Evolutionary conservation across 2,329 filamentous ascomycete genomes (phyloP).

Genomic region (Botryosphaeria dothidea): DNA sequence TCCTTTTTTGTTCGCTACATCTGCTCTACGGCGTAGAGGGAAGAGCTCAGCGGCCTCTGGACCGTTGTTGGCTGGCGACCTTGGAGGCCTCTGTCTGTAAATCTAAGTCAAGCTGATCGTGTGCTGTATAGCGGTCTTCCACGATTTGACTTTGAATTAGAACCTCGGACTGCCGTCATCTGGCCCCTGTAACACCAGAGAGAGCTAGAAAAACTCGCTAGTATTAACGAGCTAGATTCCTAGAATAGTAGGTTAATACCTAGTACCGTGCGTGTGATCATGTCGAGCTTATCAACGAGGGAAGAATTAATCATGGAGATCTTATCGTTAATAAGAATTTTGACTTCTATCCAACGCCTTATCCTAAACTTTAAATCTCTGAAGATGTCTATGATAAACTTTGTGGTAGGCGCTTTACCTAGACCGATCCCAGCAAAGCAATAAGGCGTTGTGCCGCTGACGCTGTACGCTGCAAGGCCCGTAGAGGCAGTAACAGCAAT

Average conservation of each 20-base stretch:
- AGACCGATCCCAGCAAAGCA: conserved; percentile 50
- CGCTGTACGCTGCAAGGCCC: conserved; percentile 58
- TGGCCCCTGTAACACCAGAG: conserved; percentile 45
- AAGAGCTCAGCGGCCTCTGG: too few relatives aligned
- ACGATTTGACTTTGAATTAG: conserved; percentile 53
- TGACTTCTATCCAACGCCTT: conserved; percentile 24
- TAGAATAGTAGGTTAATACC: conserved; percentile 34
- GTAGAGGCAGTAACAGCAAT: conserved; percentile 58
- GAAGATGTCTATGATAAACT: conserved; percentile 2
- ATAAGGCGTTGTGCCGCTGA: conserved; percentile 59
- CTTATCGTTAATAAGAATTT: conserved; percentile 63
- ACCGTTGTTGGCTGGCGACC: not conserved
- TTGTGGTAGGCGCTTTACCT: not conserved
- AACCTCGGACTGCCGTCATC: conserved; percentile 38
- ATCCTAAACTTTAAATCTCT: conserved; percentile 30
- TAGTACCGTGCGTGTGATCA: conserved; percentile 46
- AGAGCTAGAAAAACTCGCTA: conserved; percentile 62
- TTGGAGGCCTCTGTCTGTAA: not conserved
- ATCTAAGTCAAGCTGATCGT: conserved; percentile 1
- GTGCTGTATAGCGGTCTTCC: conserved; percentile 39
- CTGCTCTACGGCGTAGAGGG: not conserved
- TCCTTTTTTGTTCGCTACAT: not conserved
- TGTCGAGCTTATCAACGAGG: conserved; percentile 54
- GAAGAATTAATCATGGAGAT: conserved; percentile 65
- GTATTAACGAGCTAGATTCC: conserved; percentile 59